Evolutionary conservation across 768 basidiomycete species (phyloP), one percentile per base, ranked within the genome.

Genomic region (Pluteus cervinus): DNA sequence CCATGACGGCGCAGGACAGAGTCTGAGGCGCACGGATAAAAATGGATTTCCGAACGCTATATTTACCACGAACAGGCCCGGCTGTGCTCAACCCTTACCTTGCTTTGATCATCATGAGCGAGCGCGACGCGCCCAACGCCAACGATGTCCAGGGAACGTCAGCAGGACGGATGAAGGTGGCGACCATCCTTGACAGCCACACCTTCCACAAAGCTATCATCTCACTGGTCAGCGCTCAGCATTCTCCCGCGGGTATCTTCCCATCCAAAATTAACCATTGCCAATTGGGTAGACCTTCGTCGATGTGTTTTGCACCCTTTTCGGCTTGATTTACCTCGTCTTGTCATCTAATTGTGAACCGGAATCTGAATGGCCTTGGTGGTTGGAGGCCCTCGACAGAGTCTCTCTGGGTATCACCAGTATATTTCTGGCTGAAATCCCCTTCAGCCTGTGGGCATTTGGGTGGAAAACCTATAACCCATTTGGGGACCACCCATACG

Each of bases 391-490:
- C 21, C 60, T 86, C 23, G 59, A 79, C 5, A 64, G 72, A 38
- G 57, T 82, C 36, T 88, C 86, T 4, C 68, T 85, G 26, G 52
- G 41, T 30, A 88, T 90, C 35, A 86, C 80, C 40, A 70, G 73
- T 4, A 51, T 85, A 53, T 89, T 90, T 71, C 54, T 90, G 22
- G 18, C 79, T 43, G 88, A 90, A 75, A 83, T 90, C 36, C 82
- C 86, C 2, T 41, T 85, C 31, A 61, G 75, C 2, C 40, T 84
- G 9, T 86, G 76, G 74, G 73, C 81, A 0, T 69, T 85, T 21
- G 86, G 87, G 5, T 30, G 52, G n/a, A 50, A 57, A 23, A 80
- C 65, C 51, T 84, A 81, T 52, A 66, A 77, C 47, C 87, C 88
- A 3, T 67, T 74, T 42, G 69, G 64, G n/a, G 55, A 52, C 5